Base-by-base conservation (phyloP, 371 early-diverging fungal species). In the Pancytospora philotis region DNA sequence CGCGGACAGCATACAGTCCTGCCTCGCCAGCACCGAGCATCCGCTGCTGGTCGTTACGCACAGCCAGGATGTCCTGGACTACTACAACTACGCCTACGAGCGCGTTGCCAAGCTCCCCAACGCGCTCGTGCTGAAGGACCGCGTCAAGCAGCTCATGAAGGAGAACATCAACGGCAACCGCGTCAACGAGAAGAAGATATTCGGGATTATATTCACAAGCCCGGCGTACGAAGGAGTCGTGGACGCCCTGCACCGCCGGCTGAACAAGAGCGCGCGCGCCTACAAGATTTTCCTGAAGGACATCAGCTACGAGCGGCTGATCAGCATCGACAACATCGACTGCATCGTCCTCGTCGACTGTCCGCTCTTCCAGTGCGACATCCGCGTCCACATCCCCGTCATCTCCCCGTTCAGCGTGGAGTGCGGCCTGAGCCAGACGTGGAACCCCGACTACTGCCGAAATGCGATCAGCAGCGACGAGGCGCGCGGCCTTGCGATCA, bases 291-390 rank as follows among this genome's bases (percentile, higher is more conserved):
- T 66, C 57, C 59, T 78, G 8, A 64, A 53, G 56, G 76, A 78
- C 50, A 45, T 78, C 50, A 62, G 56, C 28, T 68, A 69, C 45
- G 69, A 72, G 49, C 55, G 78, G 49, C 38, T 78, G 34, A 70
- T 70, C 32, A 48, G 69, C 6, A 58, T 78, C 49, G 78, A 78
- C 16, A 57, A 66, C 27, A 59, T 72, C 8, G 78, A 78, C 6
- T 72, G 69, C 52, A 38, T 75, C 31, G 68, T 78, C 48, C 22
- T 78, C 25, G 66, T 78, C 13, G 78, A 78, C 48, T 78, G 78
- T 59, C 78, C 73, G 2, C 8, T 66, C 19, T 73, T 66, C 60
- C 50, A 64, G 28, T 78, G 51, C 39, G 22, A 45, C 0, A 69
- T 72, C 19, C 50, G 63, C 13, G 22, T 72, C 1, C 69, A 61